A percentile compares a stretch with the other conserved stretches of the same genome.
Conservation (phyloP, 2,329 filamentous ascomycete species). For the Tolypocladium cylindrosporum region DNA sequence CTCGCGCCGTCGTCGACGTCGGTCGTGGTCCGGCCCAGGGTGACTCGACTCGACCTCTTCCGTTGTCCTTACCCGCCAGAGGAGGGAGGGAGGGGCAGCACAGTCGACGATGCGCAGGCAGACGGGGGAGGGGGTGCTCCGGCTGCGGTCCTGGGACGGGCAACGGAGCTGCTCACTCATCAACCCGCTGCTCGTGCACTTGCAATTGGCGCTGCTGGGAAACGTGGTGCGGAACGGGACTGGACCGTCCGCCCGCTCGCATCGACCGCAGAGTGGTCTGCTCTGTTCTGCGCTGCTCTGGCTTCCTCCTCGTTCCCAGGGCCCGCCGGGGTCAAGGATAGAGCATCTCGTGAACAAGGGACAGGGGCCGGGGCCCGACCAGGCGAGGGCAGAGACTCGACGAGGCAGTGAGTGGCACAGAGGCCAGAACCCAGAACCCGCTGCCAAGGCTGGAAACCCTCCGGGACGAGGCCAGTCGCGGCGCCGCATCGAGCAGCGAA, state of each 20-base stretch:
- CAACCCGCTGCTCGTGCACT: neutral
- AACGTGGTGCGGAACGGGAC: neutral
- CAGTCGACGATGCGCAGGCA: neutral
- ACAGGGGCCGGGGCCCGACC: neutral
- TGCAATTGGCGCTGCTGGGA: neutral
- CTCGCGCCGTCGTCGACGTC: neutral
- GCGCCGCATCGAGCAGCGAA: neutral
- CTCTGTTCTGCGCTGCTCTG: neutral
- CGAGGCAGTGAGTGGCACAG: neutral
- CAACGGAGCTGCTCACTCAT: neutral
- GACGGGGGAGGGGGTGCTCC: neutral
- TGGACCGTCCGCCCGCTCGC: neutral
- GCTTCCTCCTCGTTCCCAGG: neutral
- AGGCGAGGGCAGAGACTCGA: neutral
- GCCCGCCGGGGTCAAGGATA: neutral
- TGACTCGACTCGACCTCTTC: neutral
- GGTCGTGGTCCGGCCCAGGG: neutral
- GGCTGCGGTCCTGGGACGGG: neutral
- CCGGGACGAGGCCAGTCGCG: neutral
- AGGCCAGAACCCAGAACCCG: neutral
- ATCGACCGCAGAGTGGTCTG: too few species aligned
- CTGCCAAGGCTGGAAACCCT: neutral
- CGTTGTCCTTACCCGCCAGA: neutral
- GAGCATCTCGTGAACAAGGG: neutral
- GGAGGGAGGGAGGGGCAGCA: neutral